phyloP scores from a whole-genome alignment of 768 basidiomycete genomes.

The Paxillus rubicundulus region DNA sequence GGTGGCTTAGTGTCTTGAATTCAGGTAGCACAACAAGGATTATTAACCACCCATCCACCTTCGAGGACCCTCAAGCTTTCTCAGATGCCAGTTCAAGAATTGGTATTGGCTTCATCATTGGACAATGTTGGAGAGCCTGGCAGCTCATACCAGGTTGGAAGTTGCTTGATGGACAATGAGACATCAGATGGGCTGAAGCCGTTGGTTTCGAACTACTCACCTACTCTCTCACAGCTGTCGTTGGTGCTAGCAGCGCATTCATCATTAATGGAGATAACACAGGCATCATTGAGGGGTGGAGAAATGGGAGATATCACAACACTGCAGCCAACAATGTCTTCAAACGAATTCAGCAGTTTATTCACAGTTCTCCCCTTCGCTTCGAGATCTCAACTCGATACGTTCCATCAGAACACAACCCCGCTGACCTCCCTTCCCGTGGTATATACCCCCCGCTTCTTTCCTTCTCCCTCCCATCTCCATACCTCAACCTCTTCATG shows the following conservation, averaged over 20 bases:
- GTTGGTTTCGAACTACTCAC: too few species aligned
- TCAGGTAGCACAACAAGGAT: fast-evolving
- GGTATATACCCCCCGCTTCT: not conserved
- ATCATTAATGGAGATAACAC: constrained; percentile 10
- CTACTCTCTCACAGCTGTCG: not conserved
- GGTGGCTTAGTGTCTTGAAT: constrained; percentile 35
- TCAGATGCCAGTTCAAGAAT: constrained; percentile 18
- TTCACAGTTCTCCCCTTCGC: not conserved
- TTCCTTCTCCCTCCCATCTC: not conserved
- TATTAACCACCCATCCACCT: not conserved
- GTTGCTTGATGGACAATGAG: not conserved
- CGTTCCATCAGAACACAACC: constrained; percentile 1
- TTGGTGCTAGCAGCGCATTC: not conserved
- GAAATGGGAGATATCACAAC: constrained; percentile 5
- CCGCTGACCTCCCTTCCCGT: constrained; percentile 7
- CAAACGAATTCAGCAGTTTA: not conserved
- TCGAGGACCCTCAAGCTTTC: not conserved
- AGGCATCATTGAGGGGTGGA: constrained; percentile 10
- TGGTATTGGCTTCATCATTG: constrained; percentile 19
- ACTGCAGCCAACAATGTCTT: constrained; percentile 9
- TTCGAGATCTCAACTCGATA: not conserved
- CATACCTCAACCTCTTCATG: too few species aligned
- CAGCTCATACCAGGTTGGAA: constrained; percentile 20
- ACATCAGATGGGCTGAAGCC: constrained; percentile 22
- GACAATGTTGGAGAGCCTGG: constrained; percentile 18